A percentile compares a stretch with the other conserved stretches of the same genome.
These are phyloP conservation scores for Penicillium palitans DNA, from an alignment of 2,329 filamentous ascomycete species.

Conservation along the genomic window DNA sequence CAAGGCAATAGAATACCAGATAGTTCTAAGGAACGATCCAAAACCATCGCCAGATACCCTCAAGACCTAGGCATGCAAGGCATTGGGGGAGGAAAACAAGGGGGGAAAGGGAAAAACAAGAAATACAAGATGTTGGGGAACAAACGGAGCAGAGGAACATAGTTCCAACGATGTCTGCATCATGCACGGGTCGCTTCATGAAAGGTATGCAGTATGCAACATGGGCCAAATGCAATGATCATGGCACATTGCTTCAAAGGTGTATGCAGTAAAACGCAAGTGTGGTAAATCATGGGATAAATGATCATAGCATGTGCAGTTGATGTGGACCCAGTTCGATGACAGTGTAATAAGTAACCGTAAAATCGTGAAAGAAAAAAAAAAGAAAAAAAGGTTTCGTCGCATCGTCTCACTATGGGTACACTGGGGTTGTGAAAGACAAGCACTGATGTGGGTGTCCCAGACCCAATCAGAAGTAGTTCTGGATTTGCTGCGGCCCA, in stretches of 20 bases:
- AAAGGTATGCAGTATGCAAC: conserved; percentile 23
- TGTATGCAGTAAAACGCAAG: conserved; percentile 19
- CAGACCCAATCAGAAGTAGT: conserved; percentile 34
- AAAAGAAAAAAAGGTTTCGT: conserved; percentile 24
- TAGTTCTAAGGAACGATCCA: conserved; percentile 3
- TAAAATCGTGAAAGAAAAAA: conserved; percentile 31
- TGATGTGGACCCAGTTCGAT: conserved; percentile 25
- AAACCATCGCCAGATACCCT: background rate
- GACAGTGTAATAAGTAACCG: conserved; percentile 25
- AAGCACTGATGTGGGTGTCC: conserved; percentile 21
- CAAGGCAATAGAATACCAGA: conserved; percentile 2
- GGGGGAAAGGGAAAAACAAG: background rate
- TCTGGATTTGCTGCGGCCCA: conserved; percentile 32
- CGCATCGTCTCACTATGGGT: conserved; percentile 42
- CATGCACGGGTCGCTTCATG: conserved; percentile 18
- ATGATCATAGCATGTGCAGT: conserved; percentile 23
- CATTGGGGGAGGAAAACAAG: background rate
- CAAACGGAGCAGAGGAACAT: conserved; percentile 7
- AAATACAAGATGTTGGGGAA: conserved; percentile 5
- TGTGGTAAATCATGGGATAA: conserved; percentile 15
- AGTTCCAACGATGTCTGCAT: conserved; percentile 17
- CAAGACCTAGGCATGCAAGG: background rate
- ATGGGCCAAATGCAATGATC: conserved; percentile 22
- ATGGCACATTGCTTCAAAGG: conserved; percentile 25
- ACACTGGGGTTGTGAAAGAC: conserved; percentile 32